phyloP scores from a whole-genome alignment of 164 flowering plant genomes.

The Saururus chinensis region DNA sequence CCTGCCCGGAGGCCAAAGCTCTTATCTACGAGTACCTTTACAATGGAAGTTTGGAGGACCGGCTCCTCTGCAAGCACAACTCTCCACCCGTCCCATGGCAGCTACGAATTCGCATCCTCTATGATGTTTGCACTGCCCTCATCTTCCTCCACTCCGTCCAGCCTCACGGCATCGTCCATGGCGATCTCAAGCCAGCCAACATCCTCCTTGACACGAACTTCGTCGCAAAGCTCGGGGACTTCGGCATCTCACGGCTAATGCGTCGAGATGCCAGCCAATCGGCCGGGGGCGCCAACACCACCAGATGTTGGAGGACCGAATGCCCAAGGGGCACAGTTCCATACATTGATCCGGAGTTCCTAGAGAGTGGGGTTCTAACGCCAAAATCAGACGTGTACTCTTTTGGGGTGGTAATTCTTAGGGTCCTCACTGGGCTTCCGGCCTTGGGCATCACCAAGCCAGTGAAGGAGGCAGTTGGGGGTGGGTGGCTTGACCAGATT shows the following conservation, averaged over 20 bases:
- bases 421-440: slow-evolving; percentile 57
- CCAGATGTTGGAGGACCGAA: slow-evolving; percentile 28
- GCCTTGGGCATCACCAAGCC: slow-evolving; percentile 56
- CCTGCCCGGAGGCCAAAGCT: slow-evolving; percentile 65
- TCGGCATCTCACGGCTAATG: slow-evolving; percentile 61
- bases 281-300: slow-evolving; percentile 8
- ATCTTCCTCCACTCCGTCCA: slow-evolving; percentile 64
- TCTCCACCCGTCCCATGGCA: slow-evolving; percentile 77
- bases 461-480: slow-evolving; percentile 53
- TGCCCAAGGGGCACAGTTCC: slow-evolving; percentile 54
- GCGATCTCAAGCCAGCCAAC: slow-evolving; percentile 75
- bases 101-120: slow-evolving; percentile 57
- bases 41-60: slow-evolving; percentile 86
- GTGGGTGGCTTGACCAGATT: slow-evolving; percentile 34
- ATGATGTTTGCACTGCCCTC: slow-evolving; percentile 74
- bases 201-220: slow-evolving; percentile 67
- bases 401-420: slow-evolving; percentile 65
- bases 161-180: slow-evolving; percentile 63
- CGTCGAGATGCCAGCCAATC: neutral
- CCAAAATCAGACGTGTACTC: slow-evolving; percentile 71
- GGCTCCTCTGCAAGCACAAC: slow-evolving; percentile 61
- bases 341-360: slow-evolving; percentile 79
- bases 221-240: slow-evolving; percentile 64
- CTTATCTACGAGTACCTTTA: slow-evolving; percentile 79
- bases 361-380: slow-evolving; percentile 67